Conservation (phyloP, 208 protist genomes). For the Wallacemonas sp. region DNA sequence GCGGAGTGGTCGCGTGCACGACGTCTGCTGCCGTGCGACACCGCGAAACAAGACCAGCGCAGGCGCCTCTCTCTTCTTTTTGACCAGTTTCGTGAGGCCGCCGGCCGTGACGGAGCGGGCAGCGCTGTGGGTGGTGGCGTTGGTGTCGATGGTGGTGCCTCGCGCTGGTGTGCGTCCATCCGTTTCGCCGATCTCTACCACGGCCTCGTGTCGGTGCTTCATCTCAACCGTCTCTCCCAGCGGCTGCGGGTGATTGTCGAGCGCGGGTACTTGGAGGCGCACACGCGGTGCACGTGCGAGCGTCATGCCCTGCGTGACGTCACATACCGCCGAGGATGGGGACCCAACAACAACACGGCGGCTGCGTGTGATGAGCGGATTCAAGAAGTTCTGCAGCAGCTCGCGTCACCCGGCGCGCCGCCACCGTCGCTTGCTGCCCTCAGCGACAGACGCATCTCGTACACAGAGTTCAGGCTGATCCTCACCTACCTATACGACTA, state of each 20-base stretch:
- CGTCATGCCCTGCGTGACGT: background rate
- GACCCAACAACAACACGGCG: no score
- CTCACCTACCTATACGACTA: slow-evolving; percentile 3
- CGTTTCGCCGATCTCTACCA: background rate
- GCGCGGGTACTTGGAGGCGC: slow-evolving; percentile 9
- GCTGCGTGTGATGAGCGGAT: no score
- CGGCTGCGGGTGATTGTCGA: slow-evolving; percentile 3
- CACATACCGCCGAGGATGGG: no score
- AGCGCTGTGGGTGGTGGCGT: background rate
- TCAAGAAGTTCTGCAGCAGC: background rate
- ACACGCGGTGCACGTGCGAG: background rate
- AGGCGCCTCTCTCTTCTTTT: background rate
- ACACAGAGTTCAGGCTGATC: slow-evolving; percentile 3
- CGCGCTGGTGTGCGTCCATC: background rate
- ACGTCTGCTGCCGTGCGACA: background rate
- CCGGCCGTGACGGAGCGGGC: background rate
- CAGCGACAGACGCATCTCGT: background rate
- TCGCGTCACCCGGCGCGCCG: background rate
- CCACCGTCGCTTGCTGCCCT: background rate
- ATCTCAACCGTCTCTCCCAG: slow-evolving; percentile 2
- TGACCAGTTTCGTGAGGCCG: background rate
- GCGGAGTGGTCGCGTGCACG: background rate
- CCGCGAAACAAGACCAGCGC: background rate
- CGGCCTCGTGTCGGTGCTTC: background rate
- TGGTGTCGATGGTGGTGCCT: background rate